These are phyloP conservation scores for Gypsophila paniculata DNA, from an alignment of 179 eudicot genomes.

Conservation along the genomic window DNA sequence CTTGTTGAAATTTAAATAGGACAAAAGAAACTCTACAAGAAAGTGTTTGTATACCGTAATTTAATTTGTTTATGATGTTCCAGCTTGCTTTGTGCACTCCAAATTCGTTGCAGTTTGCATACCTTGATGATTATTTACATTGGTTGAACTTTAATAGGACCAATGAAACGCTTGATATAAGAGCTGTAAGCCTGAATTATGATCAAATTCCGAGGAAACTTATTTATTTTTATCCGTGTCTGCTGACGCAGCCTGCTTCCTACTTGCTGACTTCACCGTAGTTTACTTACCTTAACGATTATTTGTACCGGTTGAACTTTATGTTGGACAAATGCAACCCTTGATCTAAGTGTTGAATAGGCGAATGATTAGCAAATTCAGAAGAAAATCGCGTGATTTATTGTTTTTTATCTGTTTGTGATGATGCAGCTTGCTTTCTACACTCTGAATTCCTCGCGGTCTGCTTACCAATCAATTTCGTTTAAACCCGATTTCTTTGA, in stretches of 20 bases:
- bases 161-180: no score
- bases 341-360: not conserved
- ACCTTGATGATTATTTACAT: constrained; percentile 23
- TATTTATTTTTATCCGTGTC: no score
- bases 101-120: constrained; percentile 81
- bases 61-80: constrained; percentile 16
- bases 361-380: not conserved
- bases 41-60: not conserved
- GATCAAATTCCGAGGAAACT: no score
- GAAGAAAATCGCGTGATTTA: not conserved
- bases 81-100: constrained; percentile 74
- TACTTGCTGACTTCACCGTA: not conserved
- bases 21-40: not conserved
- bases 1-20: constrained; percentile 14
- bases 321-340: not conserved
- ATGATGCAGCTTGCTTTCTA: constrained; percentile 59
- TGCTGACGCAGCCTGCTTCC: constrained; percentile 52
- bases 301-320: not conserved
- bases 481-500: constrained; percentile 82
- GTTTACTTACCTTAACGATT: no score
- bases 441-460: constrained; percentile 85
- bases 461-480: constrained; percentile 73
- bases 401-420: constrained; percentile 11
- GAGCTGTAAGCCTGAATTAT: no score
- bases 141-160: no score